Evolutionary conservation across 108 stramenopile species (phyloP).

Genomic region (Cyclotella distinguenda): DNA sequence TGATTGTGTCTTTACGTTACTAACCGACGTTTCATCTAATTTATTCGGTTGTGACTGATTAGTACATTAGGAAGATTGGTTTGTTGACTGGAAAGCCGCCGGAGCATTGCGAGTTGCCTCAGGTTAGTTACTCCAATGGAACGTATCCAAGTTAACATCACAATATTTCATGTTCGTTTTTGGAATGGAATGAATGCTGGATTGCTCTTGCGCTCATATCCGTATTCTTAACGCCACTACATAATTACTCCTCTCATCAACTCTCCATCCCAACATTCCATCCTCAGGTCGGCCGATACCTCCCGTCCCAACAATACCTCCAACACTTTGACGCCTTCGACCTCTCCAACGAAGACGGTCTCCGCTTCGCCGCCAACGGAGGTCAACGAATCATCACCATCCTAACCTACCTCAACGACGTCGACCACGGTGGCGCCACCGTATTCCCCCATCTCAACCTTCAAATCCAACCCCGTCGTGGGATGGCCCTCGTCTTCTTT

Average conservation of each 20-base stretch:
- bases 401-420: constrained; percentile 95
- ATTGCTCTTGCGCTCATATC: too few species aligned
- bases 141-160: too few species aligned
- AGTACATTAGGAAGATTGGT: constrained; percentile 71
- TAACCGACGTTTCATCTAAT: too few species aligned
- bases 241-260: too few species aligned
- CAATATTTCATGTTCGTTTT: too few species aligned
- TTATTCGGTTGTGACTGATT: neutral
- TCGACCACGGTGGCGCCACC: constrained; percentile 86
- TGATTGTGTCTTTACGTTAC: neutral
- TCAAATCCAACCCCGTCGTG: constrained; percentile 70
- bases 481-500: constrained; percentile 94
- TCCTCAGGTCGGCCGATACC: constrained; percentile 77
- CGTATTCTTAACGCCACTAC: too few species aligned
- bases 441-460: constrained; percentile 84
- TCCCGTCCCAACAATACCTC: constrained; percentile 78
- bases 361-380: constrained; percentile 83
- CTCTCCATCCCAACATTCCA: too few species aligned
- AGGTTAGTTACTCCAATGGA: too few species aligned
- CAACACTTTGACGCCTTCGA: constrained; percentile 93
- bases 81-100: constrained; percentile 82
- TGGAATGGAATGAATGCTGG: too few species aligned
- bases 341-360: constrained; percentile 76
- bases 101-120: constrained; percentile 87
- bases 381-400: constrained; percentile 93